Percentiles rank a stretch among this genome's conserved stretches.
phyloP scores from a whole-genome alignment of 1,284 basidiomycete species.

The Cutaneotrichosporon spelunceum region DNA sequence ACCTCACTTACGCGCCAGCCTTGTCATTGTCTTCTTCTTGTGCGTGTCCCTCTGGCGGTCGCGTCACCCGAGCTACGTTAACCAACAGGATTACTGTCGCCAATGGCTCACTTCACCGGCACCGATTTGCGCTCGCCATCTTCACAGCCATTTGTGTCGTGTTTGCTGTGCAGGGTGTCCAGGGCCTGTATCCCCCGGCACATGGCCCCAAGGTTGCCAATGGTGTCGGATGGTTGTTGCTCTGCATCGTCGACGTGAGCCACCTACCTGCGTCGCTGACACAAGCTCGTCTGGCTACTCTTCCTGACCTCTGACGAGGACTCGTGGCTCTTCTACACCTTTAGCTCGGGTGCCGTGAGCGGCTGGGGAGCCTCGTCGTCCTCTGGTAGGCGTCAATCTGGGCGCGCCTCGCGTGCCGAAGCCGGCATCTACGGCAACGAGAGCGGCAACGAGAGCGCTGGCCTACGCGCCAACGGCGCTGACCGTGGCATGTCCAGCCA shows the following conservation, averaged over 20 bases:
- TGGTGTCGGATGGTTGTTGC: constrained; percentile 89
- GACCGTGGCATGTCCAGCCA: constrained; percentile 32
- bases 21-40: constrained; percentile 48
- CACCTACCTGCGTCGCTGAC: background rate
- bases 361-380: constrained; percentile 66
- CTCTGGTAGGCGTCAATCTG: constrained; percentile 9
- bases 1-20: constrained; percentile 15
- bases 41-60: constrained; percentile 21
- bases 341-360: constrained; percentile 81
- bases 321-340: constrained; percentile 72
- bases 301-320: constrained; percentile 96
- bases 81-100: constrained; percentile 2
- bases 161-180: constrained; percentile 60
- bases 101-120: constrained; percentile 37
- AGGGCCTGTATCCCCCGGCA: constrained; percentile 13
- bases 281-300: constrained; percentile 85
- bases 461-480: constrained; percentile 24
- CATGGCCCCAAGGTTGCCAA: constrained; percentile 67
- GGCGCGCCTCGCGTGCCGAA: constrained; percentile 14
- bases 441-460: constrained; percentile 18
- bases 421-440: constrained; percentile 18
- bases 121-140: constrained; percentile 67
- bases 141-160: constrained; percentile 84
- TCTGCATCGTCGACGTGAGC: constrained; percentile 68
- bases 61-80: background rate